Evolutionary conservation across 176 grass and related monocot genomes (phyloP), one percentile per base, ranked within the genome.

Genomic region (Cenchrus americanus): DNA sequence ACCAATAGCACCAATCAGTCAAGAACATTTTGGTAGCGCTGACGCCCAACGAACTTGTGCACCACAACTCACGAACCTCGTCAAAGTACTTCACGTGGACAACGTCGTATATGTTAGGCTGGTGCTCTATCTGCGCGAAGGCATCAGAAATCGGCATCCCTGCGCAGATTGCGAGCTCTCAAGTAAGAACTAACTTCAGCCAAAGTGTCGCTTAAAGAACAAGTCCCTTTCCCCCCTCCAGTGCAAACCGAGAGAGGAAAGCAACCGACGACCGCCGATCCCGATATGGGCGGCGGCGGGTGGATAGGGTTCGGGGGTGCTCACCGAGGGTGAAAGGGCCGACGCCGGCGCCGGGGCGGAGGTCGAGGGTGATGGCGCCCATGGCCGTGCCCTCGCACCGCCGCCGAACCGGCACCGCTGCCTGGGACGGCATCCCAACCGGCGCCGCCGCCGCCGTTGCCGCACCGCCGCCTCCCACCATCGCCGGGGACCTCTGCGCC

Each of bases 141-240:
- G 96, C 93, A 84, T 99, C 93, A 3, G 90, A 93, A 42, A 99
- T 94, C 61, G 96, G 91, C 96, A 99, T 99, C 54, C 96, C 96
- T 96, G 68, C 71, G 82, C 69, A 73, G 68, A 88, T 46, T 7
- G 26, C 76, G 23, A 77, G 58, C 78, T 55, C 77, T 17, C 58
- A 54, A 52, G 71, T 75, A 55, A 92, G 81, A 82, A 74, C 14
- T 79, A 85, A 55, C 46, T 61, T 66, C 7, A 42, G 17, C 26
- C 21, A 80, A 57, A 6, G 24, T 30, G 49, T 86, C 66, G 58
- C 73, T 90, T 86, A 6, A 55, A 63, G 19, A 50, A 21, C 23
- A 77, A 60, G 72, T 57, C 62, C 27, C 2, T 55, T 5, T 66
- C 5, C 2, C 0, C 2, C 47, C 69, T 62, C 1, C 62, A 46